Evolutionary conservation across 2,329 filamentous ascomycete genomes (phyloP), one percentile per base, ranked within the genome.

Genomic region (Colletotrichum salicis): DNA sequence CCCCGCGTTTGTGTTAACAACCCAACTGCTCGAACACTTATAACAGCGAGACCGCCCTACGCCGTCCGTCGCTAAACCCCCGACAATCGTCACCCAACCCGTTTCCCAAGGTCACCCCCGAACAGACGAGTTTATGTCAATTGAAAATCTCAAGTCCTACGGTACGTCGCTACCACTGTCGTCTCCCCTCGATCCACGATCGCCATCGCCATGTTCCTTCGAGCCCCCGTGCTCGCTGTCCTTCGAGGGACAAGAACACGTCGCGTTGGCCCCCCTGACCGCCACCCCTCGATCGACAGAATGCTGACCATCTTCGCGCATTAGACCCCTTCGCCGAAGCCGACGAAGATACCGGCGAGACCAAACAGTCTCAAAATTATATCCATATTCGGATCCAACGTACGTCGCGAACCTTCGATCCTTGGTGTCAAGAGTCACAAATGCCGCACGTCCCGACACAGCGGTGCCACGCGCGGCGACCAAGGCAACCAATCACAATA

Each of bases 291-390:
- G 31, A 48, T 27, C n/a, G 8, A 11, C 15, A 11, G 19, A n/a
- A 41, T 33, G 77, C 81, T 83, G 71, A 82, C 76, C 29, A 52
- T 59, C 5, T 15, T 52, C 29, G 51, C 19, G 54, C 22, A 37
- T 79, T 82, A 98, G 96, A 99, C 93, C 96, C 96, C 93, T 99
- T 99, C 94, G 96, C 96, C 93, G 96, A 98, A 94, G 96, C 95
- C 91, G 96, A 98, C 94, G 96, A 98, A 92, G 95, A 97, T 86
- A 95, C 93, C 85, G 95, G 95, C 89, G 94, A 97, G 88, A 93
- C 91, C 84, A 96, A 96, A 87, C 93, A 96, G 89, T 92, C 93
- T 84, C 94, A 97, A 87, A 97, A 97, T 87, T 97, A 98, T 85
- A 97, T 98, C 85, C 96, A 98, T 88, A 98, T 99, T 86, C 95